Conservation (phyloP, 1,139 yeast genomes). For the Pneumocystis wakefieldiae region DNA sequence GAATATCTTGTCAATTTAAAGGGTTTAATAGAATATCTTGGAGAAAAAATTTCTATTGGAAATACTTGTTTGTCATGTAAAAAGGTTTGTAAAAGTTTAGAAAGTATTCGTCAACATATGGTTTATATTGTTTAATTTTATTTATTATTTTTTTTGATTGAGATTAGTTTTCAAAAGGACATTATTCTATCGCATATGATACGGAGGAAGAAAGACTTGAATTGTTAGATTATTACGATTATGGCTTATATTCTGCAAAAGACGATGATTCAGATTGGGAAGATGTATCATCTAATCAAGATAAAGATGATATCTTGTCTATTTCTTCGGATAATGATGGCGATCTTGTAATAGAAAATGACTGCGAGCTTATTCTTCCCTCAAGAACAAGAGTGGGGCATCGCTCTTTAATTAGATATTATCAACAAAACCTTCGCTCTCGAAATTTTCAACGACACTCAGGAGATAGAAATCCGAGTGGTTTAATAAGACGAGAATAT, state of each 20-base stretch:
- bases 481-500: constrained; percentile 20
- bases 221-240: constrained; percentile 75
- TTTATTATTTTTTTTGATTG: background rate
- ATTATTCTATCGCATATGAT: constrained; percentile 81
- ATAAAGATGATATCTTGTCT: constrained; percentile 27
- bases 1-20: constrained; percentile 49
- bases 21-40: constrained; percentile 61
- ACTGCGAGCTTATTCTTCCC: constrained; percentile 75
- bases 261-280: constrained; percentile 25
- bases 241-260: constrained; percentile 36
- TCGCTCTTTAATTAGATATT: constrained; percentile 72
- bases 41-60: constrained; percentile 74
- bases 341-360: constrained; percentile 28
- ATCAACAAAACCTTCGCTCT: constrained; percentile 77
- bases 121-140: background rate
- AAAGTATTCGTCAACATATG: constrained; percentile 87
- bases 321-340: constrained; percentile 23
- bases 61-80: constrained; percentile 70
- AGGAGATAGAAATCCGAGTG: constrained; percentile 79
- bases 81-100: constrained; percentile 69
- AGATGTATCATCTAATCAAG: constrained; percentile 36
- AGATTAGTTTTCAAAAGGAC: constrained; percentile 45
- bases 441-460: constrained; percentile 51
- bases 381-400: constrained; percentile 74
- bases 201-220: constrained; percentile 64